Conservation (phyloP, 768 basidiomycete genomes). For the Cystobasidium tubakii region DNA sequence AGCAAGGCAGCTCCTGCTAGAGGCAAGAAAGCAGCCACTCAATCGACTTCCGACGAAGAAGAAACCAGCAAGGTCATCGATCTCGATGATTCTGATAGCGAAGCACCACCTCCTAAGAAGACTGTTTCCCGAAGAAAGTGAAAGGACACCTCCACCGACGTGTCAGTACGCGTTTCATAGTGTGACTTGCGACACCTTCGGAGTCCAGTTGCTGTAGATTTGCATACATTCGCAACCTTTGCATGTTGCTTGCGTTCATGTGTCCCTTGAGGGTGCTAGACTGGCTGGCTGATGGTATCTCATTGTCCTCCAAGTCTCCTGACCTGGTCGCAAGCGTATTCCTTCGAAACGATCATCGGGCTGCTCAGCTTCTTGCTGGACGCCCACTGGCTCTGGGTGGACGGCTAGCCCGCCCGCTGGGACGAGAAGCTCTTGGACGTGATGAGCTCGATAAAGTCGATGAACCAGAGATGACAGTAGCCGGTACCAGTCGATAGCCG, state of each 20-base stretch:
- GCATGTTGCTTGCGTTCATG: too few species aligned
- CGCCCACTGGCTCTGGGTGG: too few species aligned
- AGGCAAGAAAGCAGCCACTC: conserved; percentile 13
- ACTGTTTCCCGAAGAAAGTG: neutral
- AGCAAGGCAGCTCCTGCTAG: conserved; percentile 4
- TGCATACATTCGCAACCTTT: too few species aligned
- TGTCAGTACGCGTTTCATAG: too few species aligned
- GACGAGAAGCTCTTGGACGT: neutral
- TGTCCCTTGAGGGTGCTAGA: too few species aligned
- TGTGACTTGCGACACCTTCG: too few species aligned
- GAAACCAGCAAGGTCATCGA: conserved; percentile 48
- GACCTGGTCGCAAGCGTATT: too few species aligned
- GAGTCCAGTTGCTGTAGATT: too few species aligned
- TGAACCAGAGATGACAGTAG: too few species aligned
- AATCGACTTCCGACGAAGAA: neutral
- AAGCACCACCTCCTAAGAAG: conserved; percentile 41
- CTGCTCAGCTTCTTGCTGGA: neutral
- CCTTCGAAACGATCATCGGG: too few species aligned
- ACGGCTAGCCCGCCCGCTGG: neutral
- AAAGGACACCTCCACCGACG: neutral
- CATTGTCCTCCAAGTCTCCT: too few species aligned
- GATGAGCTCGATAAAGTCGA: too few species aligned
- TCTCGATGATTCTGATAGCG: conserved; percentile 56
- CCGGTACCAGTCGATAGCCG: neutral
- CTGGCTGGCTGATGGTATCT: neutral